Base-by-base conservation (phyloP, 306 rosid species). In the Rosa rugosa region DNA sequence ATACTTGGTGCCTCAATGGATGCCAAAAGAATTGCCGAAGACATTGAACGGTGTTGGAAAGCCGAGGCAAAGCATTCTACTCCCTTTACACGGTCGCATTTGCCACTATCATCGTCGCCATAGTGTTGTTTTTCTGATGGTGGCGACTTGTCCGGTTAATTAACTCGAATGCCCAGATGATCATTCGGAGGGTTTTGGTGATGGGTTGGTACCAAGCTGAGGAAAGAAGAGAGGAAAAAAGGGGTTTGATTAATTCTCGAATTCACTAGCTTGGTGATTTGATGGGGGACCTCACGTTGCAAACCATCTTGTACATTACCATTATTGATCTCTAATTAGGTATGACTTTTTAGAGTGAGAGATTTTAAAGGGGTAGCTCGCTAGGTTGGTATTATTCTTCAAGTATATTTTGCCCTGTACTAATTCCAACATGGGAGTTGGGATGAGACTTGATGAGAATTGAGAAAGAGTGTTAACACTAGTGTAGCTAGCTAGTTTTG, bases 1-100 rank as follows among this genome's bases (percentile, higher is more conserved):
- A 42, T 96, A 36, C 94, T 89, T 44, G 99, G 99, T 69, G 88
- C 99, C 4, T 84, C 94, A 16, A 78, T 89, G 90, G 99, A 96
- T 77, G 92, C 99, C 17, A 85, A 88, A 64, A 88, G 85, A 69
- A 90, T 96, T 74, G 98, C 99, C 6, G 80, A 93, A 14, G 99
- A 96, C 79, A 90, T 96, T 68, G 89, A 85, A 76, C 80, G 40
- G 76, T 87, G 89, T 83, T 86, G 91, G 88, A 87, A 84, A 89
- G 84, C 86, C n/a, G 89, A 90, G 60, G 84, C 89, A 65, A 88
- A 86, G 57, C 85, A 80, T 64, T 73, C 62, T 20, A 77, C 77
- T 47, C 56, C 77, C 79, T 86, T 87, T 81, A 56, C 85, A 49
- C 67, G 60, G 68, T 76, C 87, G 16, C 71, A 67, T 40, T 67